These are phyloP conservation scores for Populus hybrid DNA, from an alignment of 441 rosid genomes.

Conservation along the genomic window DNA sequence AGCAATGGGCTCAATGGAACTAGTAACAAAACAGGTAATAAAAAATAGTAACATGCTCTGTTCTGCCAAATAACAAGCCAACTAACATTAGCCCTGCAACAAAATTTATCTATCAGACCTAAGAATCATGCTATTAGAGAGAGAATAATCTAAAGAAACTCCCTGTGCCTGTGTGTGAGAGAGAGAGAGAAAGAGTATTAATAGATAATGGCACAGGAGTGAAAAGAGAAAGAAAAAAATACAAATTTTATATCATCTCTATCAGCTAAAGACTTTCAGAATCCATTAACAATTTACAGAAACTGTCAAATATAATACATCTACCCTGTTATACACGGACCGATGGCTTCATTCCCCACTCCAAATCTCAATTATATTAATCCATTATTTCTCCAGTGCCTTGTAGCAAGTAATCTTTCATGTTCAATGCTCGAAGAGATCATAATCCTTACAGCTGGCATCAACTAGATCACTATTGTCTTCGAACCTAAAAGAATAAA, in stretches of 20 bases:
- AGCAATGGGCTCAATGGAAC: not conserved
- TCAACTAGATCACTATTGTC: constrained; percentile 21
- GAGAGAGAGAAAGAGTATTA: not conserved
- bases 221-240: not conserved
- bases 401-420: constrained; percentile 11
- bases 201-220: not conserved
- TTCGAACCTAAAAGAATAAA: constrained; percentile 23
- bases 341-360: constrained; percentile 54
- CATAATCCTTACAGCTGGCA: constrained; percentile 17
- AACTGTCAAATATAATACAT: constrained; percentile 31
- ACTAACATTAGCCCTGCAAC: not conserved
- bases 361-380: constrained; percentile 30
- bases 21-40: not conserved
- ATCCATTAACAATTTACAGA: constrained; percentile 29
- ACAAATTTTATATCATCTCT: constrained; percentile 8
- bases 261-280: constrained; percentile 14
- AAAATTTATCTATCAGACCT: not conserved
- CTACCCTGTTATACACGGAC: constrained; percentile 46
- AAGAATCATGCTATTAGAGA: not conserved
- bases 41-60: not conserved
- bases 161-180: not conserved
- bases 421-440: constrained; percentile 15
- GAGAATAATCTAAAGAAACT: not conserved
- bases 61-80: not conserved
- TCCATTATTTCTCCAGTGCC: constrained; percentile 25